Base-by-base conservation (phyloP, 306 rosid species). In the Benincasa hispida region DNA sequence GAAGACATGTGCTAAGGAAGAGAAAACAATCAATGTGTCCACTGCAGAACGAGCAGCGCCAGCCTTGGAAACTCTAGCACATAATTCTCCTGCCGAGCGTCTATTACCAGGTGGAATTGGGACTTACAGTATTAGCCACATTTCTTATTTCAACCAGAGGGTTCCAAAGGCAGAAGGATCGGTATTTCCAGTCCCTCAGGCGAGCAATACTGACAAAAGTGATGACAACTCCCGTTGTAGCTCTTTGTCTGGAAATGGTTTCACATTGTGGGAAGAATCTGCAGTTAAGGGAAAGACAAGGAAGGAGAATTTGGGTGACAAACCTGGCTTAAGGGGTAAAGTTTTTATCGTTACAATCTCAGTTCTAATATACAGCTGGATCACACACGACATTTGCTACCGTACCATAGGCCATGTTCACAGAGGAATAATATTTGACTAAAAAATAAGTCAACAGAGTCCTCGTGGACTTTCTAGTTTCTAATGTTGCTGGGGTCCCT, bases 101-200 rank as follows among this genome's bases (percentile, higher is more conserved):
- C 37, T 87, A 74, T 86, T 95, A 19, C 99, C 99, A 0, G 99
- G 98, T 59, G 99, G 99, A 79, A 88, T 92, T 77, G 99, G 99
- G 62, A 92, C 98, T 62, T 95, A 90, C 88, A 95, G 88, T 54
- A 95, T 95, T 35, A 90, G 92, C 83, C 97, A 90, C 87, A 82
- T 90, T 76, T 88, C 96, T 17, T 81, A 83, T 82, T 82, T 83
- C 39, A 91, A 81, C 79, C 97, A 82, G 82, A 87, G 84, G 79
- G 81, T 84, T 87, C 92, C 93, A n/a, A 95, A 90, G 82, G 88
- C 93, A 24, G 97, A 90, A 87, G 86, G 86, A 21, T 48, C 92
- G 48, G 67, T 77, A n/a, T 91, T 84, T 65, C 30, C 87, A 5
- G 91, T 61, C 22, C 88, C 86, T 59, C 91, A 86, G 76, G 57